A percentile compares a stretch with the other conserved stretches of the same genome.
These are phyloP conservation scores for Komagataella phaffii DNA, from an alignment of 805 yeast genomes.

Conservation along the genomic window DNA sequence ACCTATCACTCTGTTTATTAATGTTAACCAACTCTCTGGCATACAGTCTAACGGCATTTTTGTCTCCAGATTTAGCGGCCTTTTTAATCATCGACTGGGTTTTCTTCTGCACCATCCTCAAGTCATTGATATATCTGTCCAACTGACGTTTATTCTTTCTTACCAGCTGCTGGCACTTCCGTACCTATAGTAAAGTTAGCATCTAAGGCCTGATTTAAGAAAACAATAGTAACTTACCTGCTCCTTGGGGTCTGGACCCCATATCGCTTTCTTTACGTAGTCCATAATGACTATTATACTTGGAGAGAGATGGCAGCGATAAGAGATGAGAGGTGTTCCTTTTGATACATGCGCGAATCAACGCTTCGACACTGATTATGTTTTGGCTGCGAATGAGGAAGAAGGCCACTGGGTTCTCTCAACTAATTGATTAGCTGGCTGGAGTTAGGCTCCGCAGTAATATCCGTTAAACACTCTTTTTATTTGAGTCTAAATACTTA, in stretches of 20 bases:
- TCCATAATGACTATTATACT: conserved; percentile 39
- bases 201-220: background rate
- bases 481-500: background rate
- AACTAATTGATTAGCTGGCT: no score
- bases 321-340: background rate
- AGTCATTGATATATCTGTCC: conserved; percentile 59
- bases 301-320: background rate
- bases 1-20: conserved; percentile 58
- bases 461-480: background rate
- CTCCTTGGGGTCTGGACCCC: conserved; percentile 96
- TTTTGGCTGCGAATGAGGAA: background rate
- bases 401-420: no score
- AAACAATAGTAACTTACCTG: conserved; percentile 28
- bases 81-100: conserved; percentile 66
- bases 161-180: conserved; percentile 65
- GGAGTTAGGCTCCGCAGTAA: background rate
- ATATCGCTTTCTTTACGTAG: conserved; percentile 69
- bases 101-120: conserved; percentile 51
- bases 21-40: conserved; percentile 73
- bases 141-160: conserved; percentile 78
- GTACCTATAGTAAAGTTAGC: conserved; percentile 22
- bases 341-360: background rate
- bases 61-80: conserved; percentile 66
- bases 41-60: conserved; percentile 60
- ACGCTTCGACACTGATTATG: background rate